Conservation (phyloP, 129 eudicot genomes). For the Flaveria brownii region DNA sequence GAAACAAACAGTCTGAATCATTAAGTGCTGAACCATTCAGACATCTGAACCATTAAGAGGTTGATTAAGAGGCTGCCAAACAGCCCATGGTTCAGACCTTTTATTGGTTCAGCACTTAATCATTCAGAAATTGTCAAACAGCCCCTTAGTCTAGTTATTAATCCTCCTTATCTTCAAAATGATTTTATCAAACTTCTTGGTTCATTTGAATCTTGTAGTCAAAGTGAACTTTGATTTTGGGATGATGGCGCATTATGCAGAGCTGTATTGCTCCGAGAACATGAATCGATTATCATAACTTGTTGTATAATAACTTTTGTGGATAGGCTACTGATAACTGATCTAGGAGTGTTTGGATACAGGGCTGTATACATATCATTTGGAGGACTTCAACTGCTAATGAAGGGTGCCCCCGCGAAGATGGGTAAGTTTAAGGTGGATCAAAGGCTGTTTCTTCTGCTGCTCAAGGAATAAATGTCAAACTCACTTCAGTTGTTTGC, state of each 20-base stretch:
- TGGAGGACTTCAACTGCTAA: constrained; percentile 80
- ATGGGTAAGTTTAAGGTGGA: constrained; percentile 71
- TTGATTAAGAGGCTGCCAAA: no score
- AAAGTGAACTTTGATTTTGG: no score
- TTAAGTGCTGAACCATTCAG: no score
- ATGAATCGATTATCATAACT: background rate
- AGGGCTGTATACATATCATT: constrained; percentile 70
- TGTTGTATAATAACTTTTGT: background rate
- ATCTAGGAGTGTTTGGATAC: constrained; percentile 28
- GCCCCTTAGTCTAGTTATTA: background rate
- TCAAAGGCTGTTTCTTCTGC: constrained; percentile 69
- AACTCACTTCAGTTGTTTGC: background rate
- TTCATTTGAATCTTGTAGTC: no score
- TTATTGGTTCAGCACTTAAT: no score
- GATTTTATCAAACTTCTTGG: no score
- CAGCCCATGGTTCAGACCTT: no score
- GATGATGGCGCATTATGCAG: no score
- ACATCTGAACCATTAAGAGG: no score
- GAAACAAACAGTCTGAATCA: no score
- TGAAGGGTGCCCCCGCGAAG: constrained; percentile 57
- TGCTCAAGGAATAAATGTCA: constrained; percentile 50
- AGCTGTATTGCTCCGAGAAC: background rate
- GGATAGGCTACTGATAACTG: background rate
- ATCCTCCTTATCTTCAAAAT: no score
- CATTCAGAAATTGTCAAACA: no score